A percentile compares a stretch with the other conserved stretches of the same genome.
Conservation (phyloP, 2,329 filamentous ascomycete genomes). For the Aspergillus pseudonomiae region DNA sequence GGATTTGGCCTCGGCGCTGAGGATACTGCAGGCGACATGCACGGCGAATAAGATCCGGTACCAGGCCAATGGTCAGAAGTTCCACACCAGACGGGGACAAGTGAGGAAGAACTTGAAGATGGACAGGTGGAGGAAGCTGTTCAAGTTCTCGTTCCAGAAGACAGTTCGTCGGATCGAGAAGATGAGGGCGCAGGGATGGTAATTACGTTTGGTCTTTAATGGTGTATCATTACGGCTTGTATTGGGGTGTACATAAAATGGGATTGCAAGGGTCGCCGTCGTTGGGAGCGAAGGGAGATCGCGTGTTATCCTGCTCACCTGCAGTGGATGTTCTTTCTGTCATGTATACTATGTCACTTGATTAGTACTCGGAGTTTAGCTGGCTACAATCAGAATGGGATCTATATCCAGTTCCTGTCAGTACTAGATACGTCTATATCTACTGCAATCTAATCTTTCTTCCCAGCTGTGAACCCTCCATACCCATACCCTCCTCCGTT, state of each 20-base stretch:
- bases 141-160: slow-evolving; percentile 47
- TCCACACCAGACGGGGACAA: slow-evolving; percentile 47
- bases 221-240: background rate
- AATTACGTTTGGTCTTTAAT: slow-evolving; percentile 11
- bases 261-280: background rate
- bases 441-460: slow-evolving; percentile 41
- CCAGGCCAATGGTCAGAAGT: slow-evolving; percentile 39
- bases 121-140: slow-evolving; percentile 47
- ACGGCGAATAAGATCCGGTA: slow-evolving; percentile 36
- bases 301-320: background rate
- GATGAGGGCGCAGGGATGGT: slow-evolving; percentile 53
- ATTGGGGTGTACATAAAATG: slow-evolving; percentile 6
- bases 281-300: background rate
- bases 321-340: slow-evolving; percentile 5
- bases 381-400: slow-evolving; percentile 3
- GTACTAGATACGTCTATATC: slow-evolving; percentile 10
- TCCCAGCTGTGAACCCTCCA: slow-evolving; percentile 43
- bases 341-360: slow-evolving; percentile 18
- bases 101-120: slow-evolving; percentile 43
- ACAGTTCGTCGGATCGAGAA: slow-evolving; percentile 47
- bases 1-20: slow-evolving; percentile 34
- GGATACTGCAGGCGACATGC: slow-evolving; percentile 30
- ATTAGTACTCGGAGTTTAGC: slow-evolving; percentile 5
- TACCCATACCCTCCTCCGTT: slow-evolving; percentile 35
- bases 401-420: slow-evolving; percentile 9